Evolutionary conservation across 2,329 filamentous ascomycete genomes (phyloP).

Genomic region (Stromatinia cepivora): DNA sequence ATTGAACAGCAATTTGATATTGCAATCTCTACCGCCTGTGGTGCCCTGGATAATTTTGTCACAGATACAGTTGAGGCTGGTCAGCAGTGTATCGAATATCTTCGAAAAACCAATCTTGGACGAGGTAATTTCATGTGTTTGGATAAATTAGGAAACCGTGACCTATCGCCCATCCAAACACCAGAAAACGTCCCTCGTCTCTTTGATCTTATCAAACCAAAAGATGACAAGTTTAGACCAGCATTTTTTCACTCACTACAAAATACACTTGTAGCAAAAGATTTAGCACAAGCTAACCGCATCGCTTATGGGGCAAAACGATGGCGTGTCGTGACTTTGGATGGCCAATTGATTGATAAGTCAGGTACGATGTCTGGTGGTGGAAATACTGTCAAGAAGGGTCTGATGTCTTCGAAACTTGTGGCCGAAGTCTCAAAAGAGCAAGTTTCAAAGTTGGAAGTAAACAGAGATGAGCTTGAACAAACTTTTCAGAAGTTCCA

Average conservation of each 20-base stretch:
- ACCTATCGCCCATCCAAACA: conserved; percentile 78
- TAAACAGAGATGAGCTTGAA: conserved; percentile 82
- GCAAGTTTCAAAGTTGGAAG: conserved; percentile 82
- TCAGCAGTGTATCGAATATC: conserved; percentile 96
- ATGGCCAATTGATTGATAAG: conserved; percentile 94
- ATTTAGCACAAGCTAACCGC: conserved; percentile 93
- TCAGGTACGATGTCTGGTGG: conserved; percentile 99
- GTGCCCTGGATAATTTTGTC: conserved; percentile 90
- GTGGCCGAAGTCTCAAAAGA: conserved; percentile 85
- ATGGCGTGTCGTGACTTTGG: conserved; percentile 95
- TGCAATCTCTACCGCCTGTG: conserved; percentile 96
- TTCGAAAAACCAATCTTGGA: conserved; percentile 95
- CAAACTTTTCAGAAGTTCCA: conserved; percentile 81
- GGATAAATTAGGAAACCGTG: conserved; percentile 77
- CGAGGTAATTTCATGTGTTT: conserved; percentile 96
- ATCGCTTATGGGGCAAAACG: conserved; percentile 92
- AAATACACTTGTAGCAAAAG: conserved; percentile 89
- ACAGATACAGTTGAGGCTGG: conserved; percentile 94
- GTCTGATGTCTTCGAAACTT: conserved; percentile 95
- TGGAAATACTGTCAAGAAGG: conserved; percentile 84
- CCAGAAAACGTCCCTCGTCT: conserved; percentile 89
- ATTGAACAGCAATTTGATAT: conserved; percentile 95
- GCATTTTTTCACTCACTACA: conserved; percentile 96
- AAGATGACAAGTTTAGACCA: conserved; percentile 80
- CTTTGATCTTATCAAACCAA: conserved; percentile 88